Evolutionary conservation across 1,284 basidiomycete genomes (phyloP).

Genomic region (Ustilago cynodontis): DNA sequence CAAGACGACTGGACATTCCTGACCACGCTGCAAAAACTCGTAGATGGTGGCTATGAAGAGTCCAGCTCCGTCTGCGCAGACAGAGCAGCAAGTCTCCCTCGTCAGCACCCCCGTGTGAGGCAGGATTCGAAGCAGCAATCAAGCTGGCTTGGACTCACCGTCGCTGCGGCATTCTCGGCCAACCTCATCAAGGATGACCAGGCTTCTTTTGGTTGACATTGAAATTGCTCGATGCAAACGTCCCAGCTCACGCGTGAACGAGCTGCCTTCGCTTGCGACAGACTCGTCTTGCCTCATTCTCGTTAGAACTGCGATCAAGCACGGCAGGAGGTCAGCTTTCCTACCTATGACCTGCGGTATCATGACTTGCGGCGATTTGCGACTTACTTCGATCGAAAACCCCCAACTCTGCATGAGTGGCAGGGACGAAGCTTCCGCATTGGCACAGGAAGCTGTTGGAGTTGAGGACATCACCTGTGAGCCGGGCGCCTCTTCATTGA

Average conservation of each 20-base stretch:
- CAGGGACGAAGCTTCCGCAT: slow-evolving; percentile 49
- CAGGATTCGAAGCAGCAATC: no score
- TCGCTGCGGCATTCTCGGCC: slow-evolving; percentile 49
- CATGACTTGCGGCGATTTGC: background rate
- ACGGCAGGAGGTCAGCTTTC: background rate
- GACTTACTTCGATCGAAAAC: slow-evolving; percentile 49
- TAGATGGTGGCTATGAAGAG: slow-evolving; percentile 46
- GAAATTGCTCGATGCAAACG: slow-evolving; percentile 41
- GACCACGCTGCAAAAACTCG: slow-evolving; percentile 40
- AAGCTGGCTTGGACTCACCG: slow-evolving; percentile 18
- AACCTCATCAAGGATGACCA: slow-evolving; percentile 53
- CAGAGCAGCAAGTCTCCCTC: background rate
- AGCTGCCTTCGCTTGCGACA: slow-evolving; percentile 46
- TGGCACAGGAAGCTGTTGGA: slow-evolving; percentile 31
- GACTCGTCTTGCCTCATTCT: slow-evolving; percentile 55
- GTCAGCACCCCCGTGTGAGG: background rate
- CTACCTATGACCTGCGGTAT: background rate
- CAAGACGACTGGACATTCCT: slow-evolving; percentile 36
- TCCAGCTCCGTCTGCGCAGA: slow-evolving; percentile 39
- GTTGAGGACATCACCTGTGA: background rate
- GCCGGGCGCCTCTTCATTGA: background rate
- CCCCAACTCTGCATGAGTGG: slow-evolving; percentile 39
- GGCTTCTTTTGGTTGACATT: slow-evolving; percentile 33
- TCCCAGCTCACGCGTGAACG: slow-evolving; percentile 46
- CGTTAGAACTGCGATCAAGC: slow-evolving; percentile 29